Evolutionary conservation across 192 early-diverging fungal species (phyloP).

Genomic region (Backusella macrospora): DNA sequence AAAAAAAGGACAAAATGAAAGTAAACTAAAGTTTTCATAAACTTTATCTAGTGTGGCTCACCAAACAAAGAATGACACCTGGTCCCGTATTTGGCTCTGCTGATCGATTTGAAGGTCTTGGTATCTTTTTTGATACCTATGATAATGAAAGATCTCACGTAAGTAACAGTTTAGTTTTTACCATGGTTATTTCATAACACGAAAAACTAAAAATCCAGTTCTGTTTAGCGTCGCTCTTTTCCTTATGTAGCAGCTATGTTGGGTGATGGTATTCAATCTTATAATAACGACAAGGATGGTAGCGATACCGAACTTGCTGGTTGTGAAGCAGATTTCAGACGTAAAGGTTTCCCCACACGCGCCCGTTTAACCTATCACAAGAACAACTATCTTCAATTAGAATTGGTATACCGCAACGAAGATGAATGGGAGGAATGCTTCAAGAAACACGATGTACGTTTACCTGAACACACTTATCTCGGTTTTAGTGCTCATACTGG

Average conservation of each 20-base stretch:
- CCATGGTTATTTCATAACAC: no score
- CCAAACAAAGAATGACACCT: conserved; percentile 65
- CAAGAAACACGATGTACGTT: conserved; percentile 34
- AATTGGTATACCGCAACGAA: conserved; percentile 48
- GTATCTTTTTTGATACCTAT: conserved; percentile 97
- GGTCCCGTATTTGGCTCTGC: conserved; percentile 91
- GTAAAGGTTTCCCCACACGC: conserved; percentile 60
- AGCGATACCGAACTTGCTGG: conserved; percentile 62
- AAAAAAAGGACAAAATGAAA: background rate
- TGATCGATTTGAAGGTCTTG: conserved; percentile 90
- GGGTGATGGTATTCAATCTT: conserved; percentile 87
- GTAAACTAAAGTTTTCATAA: background rate
- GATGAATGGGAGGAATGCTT: conserved; percentile 88
- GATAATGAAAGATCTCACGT: conserved; percentile 71
- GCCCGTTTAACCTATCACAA: conserved; percentile 79
- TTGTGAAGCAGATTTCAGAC: conserved; percentile 81
- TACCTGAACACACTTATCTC: conserved; percentile 78
- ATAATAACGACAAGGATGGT: conserved; percentile 87
- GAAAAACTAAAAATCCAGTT: no score
- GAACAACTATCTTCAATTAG: conserved; percentile 56
- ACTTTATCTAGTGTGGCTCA: conserved; percentile 72
- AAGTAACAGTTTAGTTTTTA: conserved; percentile 29
- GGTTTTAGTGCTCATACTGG: conserved; percentile 94
- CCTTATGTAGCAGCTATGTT: conserved; percentile 93
- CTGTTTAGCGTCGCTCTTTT: conserved; percentile 65